phyloP scores from a whole-genome alignment of 208 protist species.

The Sergeia podlipaevii region DNA sequence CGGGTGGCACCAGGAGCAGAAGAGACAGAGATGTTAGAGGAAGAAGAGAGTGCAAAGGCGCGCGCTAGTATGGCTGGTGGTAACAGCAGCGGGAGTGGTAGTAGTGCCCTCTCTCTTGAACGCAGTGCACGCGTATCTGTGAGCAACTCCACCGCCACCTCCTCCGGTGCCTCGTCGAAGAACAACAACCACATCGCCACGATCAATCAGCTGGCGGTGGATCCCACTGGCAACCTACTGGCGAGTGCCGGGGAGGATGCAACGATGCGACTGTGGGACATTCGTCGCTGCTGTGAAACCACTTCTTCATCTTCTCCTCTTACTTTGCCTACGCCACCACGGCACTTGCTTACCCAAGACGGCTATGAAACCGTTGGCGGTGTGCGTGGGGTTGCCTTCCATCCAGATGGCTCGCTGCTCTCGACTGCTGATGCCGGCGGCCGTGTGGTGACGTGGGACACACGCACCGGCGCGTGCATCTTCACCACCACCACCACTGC shows the following conservation, averaged over 20 bases:
- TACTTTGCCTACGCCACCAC: conserved; percentile 4
- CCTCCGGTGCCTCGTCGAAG: neutral
- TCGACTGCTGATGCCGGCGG: conserved; percentile 65
- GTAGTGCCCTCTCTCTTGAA: no score
- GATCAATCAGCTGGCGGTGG: conserved; percentile 51
- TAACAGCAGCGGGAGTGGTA: neutral
- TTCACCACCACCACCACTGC: conserved; percentile 40
- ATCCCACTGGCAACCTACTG: conserved; percentile 59
- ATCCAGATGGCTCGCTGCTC: conserved; percentile 73
- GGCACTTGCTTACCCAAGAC: conserved; percentile 50
- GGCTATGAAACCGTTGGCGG: conserved; percentile 48
- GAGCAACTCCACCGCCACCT: neutral
- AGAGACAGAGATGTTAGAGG: neutral
- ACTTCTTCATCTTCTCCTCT: neutral
- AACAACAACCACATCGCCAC: conserved; percentile 15
- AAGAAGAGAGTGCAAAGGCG: conserved; percentile 1
- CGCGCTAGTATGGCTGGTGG: neutral
- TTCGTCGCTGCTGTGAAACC: conserved; percentile 13
- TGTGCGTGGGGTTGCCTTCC: conserved; percentile 55
- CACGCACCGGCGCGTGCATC: conserved; percentile 50
- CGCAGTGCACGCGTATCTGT: no score
- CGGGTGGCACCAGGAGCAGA: neutral
- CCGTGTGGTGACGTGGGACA: conserved; percentile 68
- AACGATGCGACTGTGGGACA: conserved; percentile 61
- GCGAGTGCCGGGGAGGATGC: conserved; percentile 55